phyloP scores from a whole-genome alignment of 805 yeast genomes.

The Cyberlindnera euphorbiiphila region DNA sequence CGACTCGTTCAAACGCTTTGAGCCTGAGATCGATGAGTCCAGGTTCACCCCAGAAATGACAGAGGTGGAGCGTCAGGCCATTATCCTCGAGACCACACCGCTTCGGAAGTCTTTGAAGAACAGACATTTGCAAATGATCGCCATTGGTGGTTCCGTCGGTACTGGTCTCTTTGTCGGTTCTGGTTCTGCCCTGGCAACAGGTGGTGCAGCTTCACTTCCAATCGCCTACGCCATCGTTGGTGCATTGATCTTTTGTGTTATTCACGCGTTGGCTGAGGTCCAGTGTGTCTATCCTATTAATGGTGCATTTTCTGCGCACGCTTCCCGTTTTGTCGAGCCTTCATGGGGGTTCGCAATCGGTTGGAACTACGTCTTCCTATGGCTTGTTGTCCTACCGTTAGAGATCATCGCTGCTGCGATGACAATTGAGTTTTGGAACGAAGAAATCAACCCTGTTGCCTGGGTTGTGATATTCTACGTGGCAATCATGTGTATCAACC shows the following conservation, averaged over 20 bases:
- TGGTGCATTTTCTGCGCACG: conserved; percentile 62
- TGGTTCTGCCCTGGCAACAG: conserved; percentile 52
- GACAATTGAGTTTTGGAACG: conserved; percentile 49
- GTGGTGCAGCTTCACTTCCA: conserved; percentile 64
- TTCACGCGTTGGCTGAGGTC: conserved; percentile 59
- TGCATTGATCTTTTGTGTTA: conserved; percentile 52
- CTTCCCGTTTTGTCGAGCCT: conserved; percentile 54
- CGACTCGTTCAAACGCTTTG: conserved; percentile 29
- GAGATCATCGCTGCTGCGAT: conserved; percentile 53
- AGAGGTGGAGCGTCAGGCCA: conserved; percentile 40
- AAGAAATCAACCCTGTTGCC: conserved; percentile 42
- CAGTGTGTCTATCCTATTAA: conserved; percentile 59
- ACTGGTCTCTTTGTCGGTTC: conserved; percentile 68
- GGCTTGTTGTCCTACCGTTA: conserved; percentile 48
- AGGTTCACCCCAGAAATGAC: conserved; percentile 35
- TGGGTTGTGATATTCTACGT: conserved; percentile 49
- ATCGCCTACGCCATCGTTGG: conserved; percentile 54
- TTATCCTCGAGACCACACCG: conserved; percentile 50
- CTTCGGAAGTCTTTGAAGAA: conserved; percentile 49
- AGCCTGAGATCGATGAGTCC: conserved; percentile 34
- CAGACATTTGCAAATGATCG: conserved; percentile 63
- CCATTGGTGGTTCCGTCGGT: conserved; percentile 67
- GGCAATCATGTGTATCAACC: conserved; percentile 43
- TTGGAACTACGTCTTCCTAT: conserved; percentile 51
- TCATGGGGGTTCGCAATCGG: conserved; percentile 64